Percentiles rank a stretch among this genome's conserved stretches.
Evolutionary conservation across 345 rosid genomes (phyloP).

Genomic region (Eutrema japonicum): DNA sequence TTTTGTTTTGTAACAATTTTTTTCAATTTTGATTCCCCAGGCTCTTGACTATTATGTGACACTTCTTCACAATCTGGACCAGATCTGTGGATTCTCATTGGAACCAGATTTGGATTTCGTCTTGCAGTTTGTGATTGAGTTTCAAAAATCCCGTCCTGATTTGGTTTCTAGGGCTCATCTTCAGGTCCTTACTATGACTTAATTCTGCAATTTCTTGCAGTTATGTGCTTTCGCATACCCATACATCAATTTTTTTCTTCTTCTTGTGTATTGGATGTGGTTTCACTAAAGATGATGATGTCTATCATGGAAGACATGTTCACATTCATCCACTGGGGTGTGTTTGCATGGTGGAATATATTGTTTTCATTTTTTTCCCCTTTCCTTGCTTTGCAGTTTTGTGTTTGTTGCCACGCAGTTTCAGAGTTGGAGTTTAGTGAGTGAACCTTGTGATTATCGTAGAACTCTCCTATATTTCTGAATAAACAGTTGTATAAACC

Average conservation of each 20-base stretch:
- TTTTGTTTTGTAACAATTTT: slow-evolving; percentile 31
- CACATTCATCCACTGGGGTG: slow-evolving; percentile 10
- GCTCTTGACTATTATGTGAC: slow-evolving; percentile 84
- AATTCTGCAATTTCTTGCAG: slow-evolving; percentile 2
- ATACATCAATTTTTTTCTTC: neutral
- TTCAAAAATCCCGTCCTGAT: slow-evolving; percentile 91
- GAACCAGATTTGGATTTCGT: slow-evolving; percentile 72
- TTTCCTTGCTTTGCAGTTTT: slow-evolving; percentile 13
- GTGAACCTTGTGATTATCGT: slow-evolving; percentile 5
- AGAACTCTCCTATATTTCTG: slow-evolving; percentile 17
- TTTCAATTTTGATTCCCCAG: slow-evolving; percentile 52
- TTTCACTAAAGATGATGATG: slow-evolving; percentile 15
- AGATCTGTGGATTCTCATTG: slow-evolving; percentile 69
- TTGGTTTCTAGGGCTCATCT: slow-evolving; percentile 94
- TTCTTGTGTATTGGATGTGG: slow-evolving; percentile 8
- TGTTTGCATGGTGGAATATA: slow-evolving; percentile 18
- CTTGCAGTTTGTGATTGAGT: slow-evolving; percentile 74
- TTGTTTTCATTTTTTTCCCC: neutral
- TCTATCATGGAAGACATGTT: slow-evolving; percentile 12
- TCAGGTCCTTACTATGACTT: slow-evolving; percentile 60
- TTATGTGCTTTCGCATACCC: slow-evolving; percentile 19
- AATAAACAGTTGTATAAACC: neutral
- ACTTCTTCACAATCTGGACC: slow-evolving; percentile 90
- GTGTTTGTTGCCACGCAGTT: slow-evolving; percentile 26
- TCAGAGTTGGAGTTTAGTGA: slow-evolving; percentile 12